phyloP scores from a whole-genome alignment of 2,329 filamentous ascomycete genomes.

The Aspergillus melleus region DNA sequence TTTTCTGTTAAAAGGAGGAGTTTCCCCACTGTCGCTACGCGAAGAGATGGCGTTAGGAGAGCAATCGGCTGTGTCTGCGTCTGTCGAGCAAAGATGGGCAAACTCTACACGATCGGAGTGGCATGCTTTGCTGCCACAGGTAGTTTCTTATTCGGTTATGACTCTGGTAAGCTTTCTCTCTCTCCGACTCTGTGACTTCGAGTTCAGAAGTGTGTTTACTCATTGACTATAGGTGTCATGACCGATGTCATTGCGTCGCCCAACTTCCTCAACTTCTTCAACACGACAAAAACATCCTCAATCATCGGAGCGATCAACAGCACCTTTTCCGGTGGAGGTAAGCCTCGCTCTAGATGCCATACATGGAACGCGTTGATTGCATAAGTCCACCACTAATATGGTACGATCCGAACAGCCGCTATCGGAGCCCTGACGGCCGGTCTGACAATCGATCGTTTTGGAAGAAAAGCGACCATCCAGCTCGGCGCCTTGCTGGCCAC shows the following conservation, averaged over 20 bases:
- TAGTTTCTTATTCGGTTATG: constrained; percentile 9
- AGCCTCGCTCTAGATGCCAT: background rate
- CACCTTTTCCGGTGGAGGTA: constrained; percentile 60
- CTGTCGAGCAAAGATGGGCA: constrained; percentile 6
- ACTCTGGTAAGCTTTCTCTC: too few species aligned
- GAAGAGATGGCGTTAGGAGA: background rate
- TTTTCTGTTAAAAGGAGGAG: background rate
- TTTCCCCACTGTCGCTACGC: background rate
- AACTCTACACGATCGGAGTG: constrained; percentile 12
- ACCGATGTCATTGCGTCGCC: constrained; percentile 54
- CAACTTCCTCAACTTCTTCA: constrained; percentile 60
- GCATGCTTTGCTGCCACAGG: constrained; percentile 14
- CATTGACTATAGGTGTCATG: constrained; percentile 18
- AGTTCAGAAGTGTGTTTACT: too few species aligned
- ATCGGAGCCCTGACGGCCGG: constrained; percentile 57
- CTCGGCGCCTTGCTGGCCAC: constrained; percentile 54
- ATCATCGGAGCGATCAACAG: constrained; percentile 64
- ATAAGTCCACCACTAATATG: constrained; percentile 5
- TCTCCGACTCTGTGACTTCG: too few species aligned
- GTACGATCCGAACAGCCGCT: constrained; percentile 30
- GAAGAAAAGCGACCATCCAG: constrained; percentile 60
- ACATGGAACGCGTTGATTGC: background rate
- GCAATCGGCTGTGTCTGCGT: background rate
- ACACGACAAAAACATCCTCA: constrained; percentile 50
- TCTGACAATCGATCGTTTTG: constrained; percentile 62